Base-by-base conservation (phyloP, 2,329 filamentous ascomycete genomes). In the Hypoxylon sp. region DNA sequence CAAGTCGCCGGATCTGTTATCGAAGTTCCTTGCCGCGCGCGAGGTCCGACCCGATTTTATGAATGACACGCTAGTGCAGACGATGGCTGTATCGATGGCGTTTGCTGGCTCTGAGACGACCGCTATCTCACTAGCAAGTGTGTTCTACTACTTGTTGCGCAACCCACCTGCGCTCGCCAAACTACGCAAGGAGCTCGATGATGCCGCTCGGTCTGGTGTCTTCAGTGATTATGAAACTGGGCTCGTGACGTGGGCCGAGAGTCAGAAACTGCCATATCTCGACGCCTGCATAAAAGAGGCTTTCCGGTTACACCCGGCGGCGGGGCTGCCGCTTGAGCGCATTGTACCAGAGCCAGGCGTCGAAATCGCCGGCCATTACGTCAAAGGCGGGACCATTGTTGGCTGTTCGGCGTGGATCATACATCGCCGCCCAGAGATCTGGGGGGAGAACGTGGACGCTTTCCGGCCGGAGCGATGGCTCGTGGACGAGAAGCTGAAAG, bases 51-150 rank as follows among this genome's bases (percentile, higher is more conserved):
- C 90, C 0, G 87, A 89, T 1, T 90, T 93, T 78, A 92, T 93
- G 88, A 88, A 83, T 23, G 88, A 92, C 72, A 83, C 82, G 2
- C 82, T 91, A 7, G 90, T 93, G 9, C 87, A 91, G 69, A 89
- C 89, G 5, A 90, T 91, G 79, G 90, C 89, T 52, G 86, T 90
- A n/a, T 88, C 84, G 62, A 92, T 92, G 90, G 85, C 85, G 0
- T 88, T 91, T 70, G 92, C 92, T 0, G 91, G 92, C 2, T 90
- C 87, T 1, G 92, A 96, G 77, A 95, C 92, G 0, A 95, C 92
- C 0, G 91, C 90, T 39, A 94, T 94, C 74, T 88, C 86, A 5
- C 83, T 94, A 0, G 86, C 87, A 5, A 84, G 88, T 5, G 85
- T 94, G 0, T 92, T 95, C 73, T 94, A 94, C 78, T 89, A 88